phyloP scores from a whole-genome alignment of 1,284 basidiomycete species.

The Phylloboletellus chloephorus region DNA sequence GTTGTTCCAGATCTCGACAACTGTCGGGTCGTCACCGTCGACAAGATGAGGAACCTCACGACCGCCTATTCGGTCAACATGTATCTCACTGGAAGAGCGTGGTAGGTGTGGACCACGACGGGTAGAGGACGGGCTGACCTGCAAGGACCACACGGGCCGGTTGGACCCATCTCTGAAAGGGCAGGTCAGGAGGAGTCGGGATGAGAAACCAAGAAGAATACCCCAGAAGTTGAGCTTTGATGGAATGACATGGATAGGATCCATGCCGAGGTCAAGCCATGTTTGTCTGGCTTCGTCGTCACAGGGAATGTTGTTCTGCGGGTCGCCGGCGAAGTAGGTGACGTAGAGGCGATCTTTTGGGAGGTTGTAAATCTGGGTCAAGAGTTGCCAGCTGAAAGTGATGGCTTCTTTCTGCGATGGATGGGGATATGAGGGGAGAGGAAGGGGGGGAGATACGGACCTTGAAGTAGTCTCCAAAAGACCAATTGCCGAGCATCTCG shows the following conservation, averaged over 20 bases:
- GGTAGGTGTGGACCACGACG: neutral
- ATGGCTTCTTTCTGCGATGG: constrained; percentile 83
- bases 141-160: constrained; percentile 96
- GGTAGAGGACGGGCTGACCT: constrained; percentile 42
- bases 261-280: constrained; percentile 85
- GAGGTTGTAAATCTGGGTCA: constrained; percentile 86
- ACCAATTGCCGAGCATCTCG: constrained; percentile 99
- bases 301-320: constrained; percentile 79
- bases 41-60: constrained; percentile 90
- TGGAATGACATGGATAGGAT: constrained; percentile 87
- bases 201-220: constrained; percentile 80
- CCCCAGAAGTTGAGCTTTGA: constrained; percentile 99
- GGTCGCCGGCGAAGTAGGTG: constrained; percentile 96
- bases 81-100: constrained; percentile 69
- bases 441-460: constrained; percentile 33
- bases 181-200: constrained; percentile 2
- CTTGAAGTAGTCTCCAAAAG: constrained; percentile 99
- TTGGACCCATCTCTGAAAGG: constrained; percentile 89
- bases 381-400: constrained; percentile 88
- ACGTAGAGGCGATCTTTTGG: constrained; percentile 92
- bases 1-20: constrained; percentile 99
- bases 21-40: constrained; percentile 92
- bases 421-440: constrained; percentile 1
- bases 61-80: constrained; percentile 93
- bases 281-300: constrained; percentile 84